Conservation (phyloP, 345 rosid genomes). For the Ricinus communis region DNA sequence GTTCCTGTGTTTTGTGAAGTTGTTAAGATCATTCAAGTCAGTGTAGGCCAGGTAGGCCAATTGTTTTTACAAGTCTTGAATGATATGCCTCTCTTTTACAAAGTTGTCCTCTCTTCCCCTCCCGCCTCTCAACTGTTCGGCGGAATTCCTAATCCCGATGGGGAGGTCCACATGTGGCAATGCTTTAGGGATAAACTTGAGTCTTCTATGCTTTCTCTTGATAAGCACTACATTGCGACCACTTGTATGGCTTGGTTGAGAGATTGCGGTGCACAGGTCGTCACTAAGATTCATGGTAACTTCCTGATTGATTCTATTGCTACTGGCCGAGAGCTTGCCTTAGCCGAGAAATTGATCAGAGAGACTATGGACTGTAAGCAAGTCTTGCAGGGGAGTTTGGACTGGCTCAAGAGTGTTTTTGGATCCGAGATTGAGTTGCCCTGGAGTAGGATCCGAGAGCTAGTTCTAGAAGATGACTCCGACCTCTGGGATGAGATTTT, state of each 20-base stretch:
- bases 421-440: constrained; percentile 97
- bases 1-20: constrained; percentile 72
- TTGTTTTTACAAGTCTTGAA: constrained; percentile 83
- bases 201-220: constrained; percentile 51
- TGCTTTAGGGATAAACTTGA: constrained; percentile 78
- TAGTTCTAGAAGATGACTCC: constrained; percentile 79
- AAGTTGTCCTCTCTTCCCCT: constrained; percentile 76
- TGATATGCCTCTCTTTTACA: constrained; percentile 89
- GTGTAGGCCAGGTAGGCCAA: constrained; percentile 87
- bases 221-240: constrained; percentile 53
- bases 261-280: constrained; percentile 60
- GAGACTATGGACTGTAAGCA: constrained; percentile 81
- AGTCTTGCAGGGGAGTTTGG: constrained; percentile 84
- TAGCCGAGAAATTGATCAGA: constrained; percentile 75
- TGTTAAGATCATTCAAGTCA: constrained; percentile 71
- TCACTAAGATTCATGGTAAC: constrained; percentile 62
- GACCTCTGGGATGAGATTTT: constrained; percentile 98
- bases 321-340: constrained; percentile 72
- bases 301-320: constrained; percentile 62
- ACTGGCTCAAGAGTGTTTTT: constrained; percentile 89
- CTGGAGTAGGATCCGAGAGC: constrained; percentile 91
- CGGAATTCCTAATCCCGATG: constrained; percentile 91
- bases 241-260: constrained; percentile 82
- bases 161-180: constrained; percentile 89
- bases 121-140: constrained; percentile 95